phyloP scores from a whole-genome alignment of 306 rosid species.

The Lathyrus tuberosus region DNA sequence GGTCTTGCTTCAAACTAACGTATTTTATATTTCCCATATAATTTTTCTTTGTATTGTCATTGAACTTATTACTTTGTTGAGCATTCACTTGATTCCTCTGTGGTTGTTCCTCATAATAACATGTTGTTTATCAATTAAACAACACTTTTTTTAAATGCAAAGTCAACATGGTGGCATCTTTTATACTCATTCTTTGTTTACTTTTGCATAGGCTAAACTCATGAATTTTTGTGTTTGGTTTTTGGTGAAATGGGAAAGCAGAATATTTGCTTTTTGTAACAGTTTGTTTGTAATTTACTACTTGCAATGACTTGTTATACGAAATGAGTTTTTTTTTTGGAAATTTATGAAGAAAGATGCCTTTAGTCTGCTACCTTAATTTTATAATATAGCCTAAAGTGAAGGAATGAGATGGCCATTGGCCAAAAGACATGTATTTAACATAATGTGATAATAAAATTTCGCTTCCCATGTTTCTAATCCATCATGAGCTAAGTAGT shows the following conservation, averaged over 20 bases:
- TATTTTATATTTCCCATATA: not conserved
- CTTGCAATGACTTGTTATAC: not conserved
- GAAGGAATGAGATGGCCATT: no score
- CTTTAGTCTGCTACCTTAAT: not conserved
- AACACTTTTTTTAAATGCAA: not conserved
- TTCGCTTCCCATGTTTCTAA: not conserved
- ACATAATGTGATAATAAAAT: not conserved
- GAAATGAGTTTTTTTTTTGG: not conserved
- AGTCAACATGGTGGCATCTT: constrained; percentile 1
- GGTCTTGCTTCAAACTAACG: not conserved
- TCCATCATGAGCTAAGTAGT: not conserved
- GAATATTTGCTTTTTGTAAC: not conserved
- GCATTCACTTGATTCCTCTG: no score
- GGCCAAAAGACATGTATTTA: not conserved
- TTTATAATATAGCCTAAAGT: no score
- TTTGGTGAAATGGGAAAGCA: constrained; percentile 16
- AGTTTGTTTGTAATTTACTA: constrained; percentile 16
- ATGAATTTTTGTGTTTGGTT: not conserved
- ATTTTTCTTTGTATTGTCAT: no score
- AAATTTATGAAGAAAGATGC: not conserved
- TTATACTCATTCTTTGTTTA: constrained; percentile 9
- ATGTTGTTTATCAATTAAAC: not conserved
- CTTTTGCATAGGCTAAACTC: not conserved
- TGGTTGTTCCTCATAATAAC: constrained; percentile 17
- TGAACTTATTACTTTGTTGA: no score